Base-by-base conservation (phyloP, 139 green algal species). In the Astrephomene gubernaculifera region DNA sequence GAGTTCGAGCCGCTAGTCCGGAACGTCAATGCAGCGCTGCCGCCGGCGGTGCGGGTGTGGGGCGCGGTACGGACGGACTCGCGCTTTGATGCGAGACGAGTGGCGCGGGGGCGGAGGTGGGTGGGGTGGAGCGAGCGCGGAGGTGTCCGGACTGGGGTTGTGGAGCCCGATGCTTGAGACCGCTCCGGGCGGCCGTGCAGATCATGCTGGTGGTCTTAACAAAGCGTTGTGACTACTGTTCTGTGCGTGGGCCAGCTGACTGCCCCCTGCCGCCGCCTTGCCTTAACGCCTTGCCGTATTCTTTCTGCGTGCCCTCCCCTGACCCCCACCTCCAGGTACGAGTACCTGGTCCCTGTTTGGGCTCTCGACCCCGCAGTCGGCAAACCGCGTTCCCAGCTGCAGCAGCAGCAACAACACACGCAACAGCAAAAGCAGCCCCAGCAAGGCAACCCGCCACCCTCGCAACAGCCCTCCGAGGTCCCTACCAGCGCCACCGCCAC, bases 321-420 rank as follows among this genome's bases (percentile, higher is more conserved):
- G n/a, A n/a, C n/a, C n/a, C n/a, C n/a, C n/a, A n/a, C n/a, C n/a
- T 29, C 2, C 63, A 89, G 90, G 85, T 99, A 99, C 79, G 97
- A 99, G 89, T 99, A 99, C 91, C 87, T 98, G 9, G 76, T 99
- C 25, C 97, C 97, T 4, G 91, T 87, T 29, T 99, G 91, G 85
- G 91, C 79, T 1, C 63, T 88, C 36, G 71, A 88, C 83, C 61
- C 83, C 12, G 33, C 53, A 24, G 72, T 88, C 6, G 72, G 72
- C 4, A 60, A 71, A 64, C 72, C 44, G 17, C 71, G 71, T 21
- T n/a, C 8, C 1, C 3, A 24, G 2, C 43, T n/a, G 22, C 61
- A 36, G 43, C 78, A 64, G 31, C 78, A 75, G 21, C 41, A 71
- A 22, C 78, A 84, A 36, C 53, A 69, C 2, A 35, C 52, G 27